These are phyloP conservation scores for Coemansia brasiliensis DNA, from an alignment of 192 early-diverging fungal species.

Conservation along the genomic window DNA sequence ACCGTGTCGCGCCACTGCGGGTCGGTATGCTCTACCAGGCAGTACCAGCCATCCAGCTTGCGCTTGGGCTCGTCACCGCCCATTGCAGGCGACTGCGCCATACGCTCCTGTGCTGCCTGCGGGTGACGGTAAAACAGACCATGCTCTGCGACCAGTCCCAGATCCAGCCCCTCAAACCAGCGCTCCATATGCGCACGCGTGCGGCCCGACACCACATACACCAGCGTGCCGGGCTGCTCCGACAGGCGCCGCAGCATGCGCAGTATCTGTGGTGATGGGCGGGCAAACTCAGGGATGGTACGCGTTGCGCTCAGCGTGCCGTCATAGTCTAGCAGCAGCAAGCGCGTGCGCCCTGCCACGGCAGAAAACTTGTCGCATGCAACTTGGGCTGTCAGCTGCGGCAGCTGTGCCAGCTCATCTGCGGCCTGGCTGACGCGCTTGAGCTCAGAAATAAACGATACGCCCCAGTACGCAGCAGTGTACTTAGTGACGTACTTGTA, in stretches of 20 bases:
- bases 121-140: slow-evolving; percentile 98
- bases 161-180: slow-evolving; percentile 86
- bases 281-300: slow-evolving; percentile 90
- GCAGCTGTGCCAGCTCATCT: slow-evolving; percentile 49
- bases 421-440: slow-evolving; percentile 58
- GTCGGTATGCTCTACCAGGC: slow-evolving; percentile 87
- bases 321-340: slow-evolving; percentile 95
- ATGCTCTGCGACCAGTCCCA: slow-evolving; percentile 96
- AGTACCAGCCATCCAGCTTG: slow-evolving; percentile 66
- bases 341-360: slow-evolving; percentile 24
- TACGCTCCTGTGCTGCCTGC: slow-evolving; percentile 20
- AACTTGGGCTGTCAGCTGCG: slow-evolving; percentile 23
- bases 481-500: slow-evolving; percentile 94
- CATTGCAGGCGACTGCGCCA: slow-evolving; percentile 7
- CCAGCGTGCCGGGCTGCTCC: slow-evolving; percentile 78
- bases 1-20: slow-evolving; percentile 91
- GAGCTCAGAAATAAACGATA: slow-evolving; percentile 90
- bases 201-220: slow-evolving; percentile 96
- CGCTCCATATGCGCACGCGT: slow-evolving; percentile 81
- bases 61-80: slow-evolving; percentile 5
- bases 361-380: slow-evolving; percentile 1
- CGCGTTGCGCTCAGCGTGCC: slow-evolving; percentile 88
- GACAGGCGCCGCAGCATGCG: slow-evolving; percentile 69
- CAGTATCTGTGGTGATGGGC: slow-evolving; percentile 75
- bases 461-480: slow-evolving; percentile 97